Conservation (phyloP, 495 filamentous ascomycete species). For the Terfezia claveryi region DNA sequence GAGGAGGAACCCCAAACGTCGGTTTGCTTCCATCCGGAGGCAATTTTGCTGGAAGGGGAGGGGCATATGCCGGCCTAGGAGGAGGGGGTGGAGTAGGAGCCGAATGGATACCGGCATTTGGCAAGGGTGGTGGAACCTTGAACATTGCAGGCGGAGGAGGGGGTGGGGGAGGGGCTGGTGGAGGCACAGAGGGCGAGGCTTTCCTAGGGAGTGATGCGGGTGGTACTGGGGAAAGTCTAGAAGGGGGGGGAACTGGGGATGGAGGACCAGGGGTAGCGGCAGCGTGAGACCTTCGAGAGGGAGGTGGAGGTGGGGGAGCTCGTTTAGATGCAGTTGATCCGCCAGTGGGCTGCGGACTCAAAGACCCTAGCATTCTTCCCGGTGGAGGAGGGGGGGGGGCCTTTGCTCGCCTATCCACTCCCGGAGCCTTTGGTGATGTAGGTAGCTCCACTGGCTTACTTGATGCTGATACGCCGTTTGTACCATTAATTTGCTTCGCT, state of each 20-base stretch:
- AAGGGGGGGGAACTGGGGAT: slow-evolving; percentile 30
- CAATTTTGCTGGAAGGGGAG: slow-evolving; percentile 67
- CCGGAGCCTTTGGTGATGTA: slow-evolving; percentile 13
- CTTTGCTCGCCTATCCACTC: slow-evolving; percentile 28
- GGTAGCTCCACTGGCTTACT: slow-evolving; percentile 1
- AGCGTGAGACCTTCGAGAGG: slow-evolving; percentile 41
- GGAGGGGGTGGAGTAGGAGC: slow-evolving; percentile 31
- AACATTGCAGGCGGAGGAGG: slow-evolving; percentile 38
- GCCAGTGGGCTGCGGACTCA: slow-evolving; percentile 49
- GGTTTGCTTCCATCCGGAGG: slow-evolving; percentile 45
- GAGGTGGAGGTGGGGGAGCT: slow-evolving; percentile 69
- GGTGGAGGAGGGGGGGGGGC: slow-evolving; percentile 35
- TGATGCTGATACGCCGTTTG: slow-evolving; percentile 3
- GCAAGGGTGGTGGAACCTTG: slow-evolving; percentile 60
- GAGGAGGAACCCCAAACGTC: slow-evolving; percentile 60
- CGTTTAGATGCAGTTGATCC: slow-evolving; percentile 37
- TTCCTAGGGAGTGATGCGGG: slow-evolving; percentile 10
- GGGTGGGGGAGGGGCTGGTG: slow-evolving; percentile 21
- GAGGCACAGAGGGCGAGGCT: background rate
- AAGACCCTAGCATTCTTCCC: slow-evolving; percentile 17
- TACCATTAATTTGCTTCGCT: slow-evolving; percentile 43
- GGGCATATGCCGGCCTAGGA: slow-evolving; percentile 41
- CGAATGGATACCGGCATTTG: slow-evolving; percentile 66
- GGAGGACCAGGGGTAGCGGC: slow-evolving; percentile 19
- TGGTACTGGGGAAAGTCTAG: slow-evolving; percentile 31